Conservation (phyloP, 176 grass and related monocot species). For the Carex parvula region DNA sequence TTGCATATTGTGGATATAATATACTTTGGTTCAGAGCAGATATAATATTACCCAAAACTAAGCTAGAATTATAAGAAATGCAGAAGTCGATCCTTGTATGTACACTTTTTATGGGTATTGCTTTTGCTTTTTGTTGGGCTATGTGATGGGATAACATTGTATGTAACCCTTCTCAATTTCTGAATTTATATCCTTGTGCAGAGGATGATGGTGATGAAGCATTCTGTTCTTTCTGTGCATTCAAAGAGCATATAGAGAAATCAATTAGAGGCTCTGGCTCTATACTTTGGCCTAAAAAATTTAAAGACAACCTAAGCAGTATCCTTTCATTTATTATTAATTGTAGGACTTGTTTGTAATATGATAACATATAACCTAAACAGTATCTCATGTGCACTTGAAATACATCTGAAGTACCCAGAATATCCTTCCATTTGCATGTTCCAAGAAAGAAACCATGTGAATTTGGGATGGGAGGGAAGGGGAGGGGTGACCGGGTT, state of each 20-base stretch:
- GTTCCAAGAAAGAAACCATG: not conserved
- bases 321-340: conserved; percentile 55
- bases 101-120: not conserved
- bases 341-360: not conserved
- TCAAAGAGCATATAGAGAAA: conserved; percentile 58
- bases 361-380: not conserved
- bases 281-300: conserved; percentile 49
- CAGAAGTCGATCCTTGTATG: not conserved
- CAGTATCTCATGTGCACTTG: not conserved
- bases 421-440: not conserved
- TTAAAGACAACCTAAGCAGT: conserved; percentile 79
- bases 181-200: not conserved
- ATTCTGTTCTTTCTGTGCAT: conserved; percentile 79
- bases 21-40: not conserved
- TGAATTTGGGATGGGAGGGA: not conserved
- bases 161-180: conserved; percentile 9
- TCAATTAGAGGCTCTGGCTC: conserved; percentile 51
- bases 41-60: not conserved
- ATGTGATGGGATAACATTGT: not conserved
- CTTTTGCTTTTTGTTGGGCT: not conserved
- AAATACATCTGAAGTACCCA: not conserved
- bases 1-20: not conserved
- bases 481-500: not conserved
- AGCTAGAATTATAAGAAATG: not conserved
- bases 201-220: conserved; percentile 47